These are phyloP conservation scores for Schizosaccharomyces versatilis DNA, from an alignment of 1,139 yeast species.

Conservation along the genomic window DNA sequence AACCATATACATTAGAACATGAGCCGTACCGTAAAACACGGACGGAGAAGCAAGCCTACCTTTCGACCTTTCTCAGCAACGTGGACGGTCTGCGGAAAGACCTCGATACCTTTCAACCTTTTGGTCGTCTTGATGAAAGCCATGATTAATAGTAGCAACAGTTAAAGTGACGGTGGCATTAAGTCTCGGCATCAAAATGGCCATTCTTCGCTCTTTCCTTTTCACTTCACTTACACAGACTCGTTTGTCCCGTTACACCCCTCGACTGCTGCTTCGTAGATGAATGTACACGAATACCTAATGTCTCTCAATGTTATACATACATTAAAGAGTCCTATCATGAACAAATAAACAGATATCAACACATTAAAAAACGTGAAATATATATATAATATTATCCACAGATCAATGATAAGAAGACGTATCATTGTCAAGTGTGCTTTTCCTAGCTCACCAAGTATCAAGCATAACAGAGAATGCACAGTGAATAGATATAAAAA, in stretches of 20 bases:
- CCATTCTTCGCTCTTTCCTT: too few species aligned
- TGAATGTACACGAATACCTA: neutral
- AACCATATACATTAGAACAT: constrained; percentile 19
- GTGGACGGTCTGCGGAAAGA: neutral
- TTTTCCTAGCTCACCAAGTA: neutral
- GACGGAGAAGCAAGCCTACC: neutral
- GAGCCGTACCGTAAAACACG: neutral
- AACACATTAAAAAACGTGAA: too few species aligned
- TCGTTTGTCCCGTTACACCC: too few species aligned
- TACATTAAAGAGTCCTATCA: neutral
- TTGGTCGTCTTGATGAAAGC: neutral
- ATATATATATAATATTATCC: too few species aligned
- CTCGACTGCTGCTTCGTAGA: too few species aligned
- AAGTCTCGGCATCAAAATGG: too few species aligned
- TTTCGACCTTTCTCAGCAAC: neutral
- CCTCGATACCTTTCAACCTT: neutral
- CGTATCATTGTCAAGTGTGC: too few species aligned
- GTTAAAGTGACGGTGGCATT: too few species aligned
- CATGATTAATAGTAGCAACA: neutral
- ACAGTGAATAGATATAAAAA: neutral
- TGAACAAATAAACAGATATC: too few species aligned
- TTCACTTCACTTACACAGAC: too few species aligned
- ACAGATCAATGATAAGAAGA: too few species aligned
- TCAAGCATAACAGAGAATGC: neutral
- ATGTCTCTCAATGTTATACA: neutral